Conservation (phyloP, 768 basidiomycete genomes). For the Naematelia encephala region DNA sequence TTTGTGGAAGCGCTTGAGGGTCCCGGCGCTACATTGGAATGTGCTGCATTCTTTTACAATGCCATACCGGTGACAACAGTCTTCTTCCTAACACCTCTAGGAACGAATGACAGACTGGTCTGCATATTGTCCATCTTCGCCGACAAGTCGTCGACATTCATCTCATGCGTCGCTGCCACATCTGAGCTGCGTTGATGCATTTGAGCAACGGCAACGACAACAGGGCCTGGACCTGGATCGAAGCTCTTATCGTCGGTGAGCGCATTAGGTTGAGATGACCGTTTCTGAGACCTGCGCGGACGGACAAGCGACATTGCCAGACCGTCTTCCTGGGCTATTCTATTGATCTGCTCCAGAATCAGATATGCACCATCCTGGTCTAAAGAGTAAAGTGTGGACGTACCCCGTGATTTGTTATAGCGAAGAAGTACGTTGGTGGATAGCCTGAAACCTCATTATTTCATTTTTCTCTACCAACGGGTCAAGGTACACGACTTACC, state of each 20-base stretch:
- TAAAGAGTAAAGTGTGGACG: neutral
- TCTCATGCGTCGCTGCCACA: conserved; percentile 11
- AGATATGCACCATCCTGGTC: too few species aligned
- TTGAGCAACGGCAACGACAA: too few species aligned
- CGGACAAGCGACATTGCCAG: conserved; percentile 33
- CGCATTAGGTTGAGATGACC: neutral
- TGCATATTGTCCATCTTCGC: conserved; percentile 11
- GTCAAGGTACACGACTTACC: conserved; percentile 23
- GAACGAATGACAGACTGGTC: conserved; percentile 37
- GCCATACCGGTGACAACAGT: too few species aligned
- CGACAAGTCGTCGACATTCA: conserved; percentile 37
- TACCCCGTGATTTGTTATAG: conserved; percentile 79
- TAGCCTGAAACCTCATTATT: conserved; percentile 55
- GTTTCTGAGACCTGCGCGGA: conserved; percentile 1
- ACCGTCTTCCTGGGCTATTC: conserved; percentile 35
- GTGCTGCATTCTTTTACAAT: too few species aligned
- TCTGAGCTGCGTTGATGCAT: too few species aligned
- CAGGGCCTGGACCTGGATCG: too few species aligned
- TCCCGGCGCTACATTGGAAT: too few species aligned
- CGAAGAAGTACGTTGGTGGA: conserved; percentile 86
- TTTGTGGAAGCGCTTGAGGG: too few species aligned
- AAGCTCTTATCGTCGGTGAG: too few species aligned
- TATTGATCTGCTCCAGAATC: too few species aligned
- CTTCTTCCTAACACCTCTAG: conserved; percentile 33
- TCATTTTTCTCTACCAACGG: neutral